Base-by-base conservation (phyloP, 202 grass and related monocot species). In the Setaria viridis region DNA sequence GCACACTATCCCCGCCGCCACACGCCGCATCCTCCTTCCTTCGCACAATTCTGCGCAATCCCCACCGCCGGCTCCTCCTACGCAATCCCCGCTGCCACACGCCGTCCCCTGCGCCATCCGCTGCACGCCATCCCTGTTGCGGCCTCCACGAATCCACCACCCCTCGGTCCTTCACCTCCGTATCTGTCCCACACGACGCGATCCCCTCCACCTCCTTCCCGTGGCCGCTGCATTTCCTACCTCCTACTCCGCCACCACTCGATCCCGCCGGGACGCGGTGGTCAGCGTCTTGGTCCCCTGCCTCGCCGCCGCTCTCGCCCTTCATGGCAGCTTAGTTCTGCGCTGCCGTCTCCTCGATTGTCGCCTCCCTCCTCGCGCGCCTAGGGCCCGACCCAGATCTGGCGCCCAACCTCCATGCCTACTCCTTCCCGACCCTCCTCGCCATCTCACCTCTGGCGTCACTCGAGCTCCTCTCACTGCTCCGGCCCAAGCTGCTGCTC, bases 381-480 rank as follows among this genome's bases (percentile, higher is more conserved):
- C 78, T 51, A 17, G 71, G 49, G 12, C 15, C 78, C 20, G 85
- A 83, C 49, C 71, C 84, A 13, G 71, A 90, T 74, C 86, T 72
- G 77, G 29, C 17, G 45, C 86, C 87, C 32, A 33, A 54, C 77
- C 92, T 94, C 63, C 75, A 71, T 9, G 76, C 80, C 3, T 74
- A 91, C 67, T 81, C 89, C 60, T 93, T 91, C 70, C 89, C 84
- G 17, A 89, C 78, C 63, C 70, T 93, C 72, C 62, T 93, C 35
- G 80, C 78, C 14, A 80, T 84, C 76, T 83, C 84, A 2, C 86
- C 81, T 39, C 80, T 86, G 72, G 83, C 86, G 1, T 90, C 91
- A 0, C 74, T 91, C 51, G 62, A 90, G 67, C 87, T 97, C n/a
- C 88, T 97, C 20, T 83, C 91, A 70, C 76, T 88, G 70, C 89